phyloP scores from a whole-genome alignment of 1,284 basidiomycete species.

The Anthracocystis panici-leucophaei region DNA sequence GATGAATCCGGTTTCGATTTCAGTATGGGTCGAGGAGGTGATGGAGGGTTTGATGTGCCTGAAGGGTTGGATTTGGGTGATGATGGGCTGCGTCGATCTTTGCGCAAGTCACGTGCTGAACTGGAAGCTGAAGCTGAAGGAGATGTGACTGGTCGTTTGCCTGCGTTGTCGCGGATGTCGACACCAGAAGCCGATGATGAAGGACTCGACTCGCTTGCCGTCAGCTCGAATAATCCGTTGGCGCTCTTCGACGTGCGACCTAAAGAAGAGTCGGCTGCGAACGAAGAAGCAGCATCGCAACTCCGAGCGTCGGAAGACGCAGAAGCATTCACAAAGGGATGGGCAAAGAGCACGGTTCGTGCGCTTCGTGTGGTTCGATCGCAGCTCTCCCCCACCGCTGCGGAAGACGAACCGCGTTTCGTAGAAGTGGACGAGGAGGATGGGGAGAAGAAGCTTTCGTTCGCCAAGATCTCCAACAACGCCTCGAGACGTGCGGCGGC shows the following conservation, averaged over 20 bases:
- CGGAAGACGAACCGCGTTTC: constrained; percentile 39
- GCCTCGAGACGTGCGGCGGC: constrained; percentile 90
- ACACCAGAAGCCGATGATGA: constrained; percentile 76
- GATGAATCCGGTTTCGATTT: constrained; percentile 33
- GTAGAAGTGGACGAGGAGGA: constrained; percentile 34
- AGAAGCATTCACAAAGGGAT: constrained; percentile 75
- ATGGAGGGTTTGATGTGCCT: constrained; percentile 34
- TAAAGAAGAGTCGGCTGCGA: constrained; percentile 53
- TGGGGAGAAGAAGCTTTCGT: constrained; percentile 75
- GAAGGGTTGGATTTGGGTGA: constrained; percentile 40
- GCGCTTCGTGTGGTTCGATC: constrained; percentile 84
- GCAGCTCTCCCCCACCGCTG: constrained; percentile 74
- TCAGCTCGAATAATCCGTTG: constrained; percentile 81
- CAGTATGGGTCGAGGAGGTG: constrained; percentile 32
- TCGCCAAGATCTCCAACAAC: constrained; percentile 80
- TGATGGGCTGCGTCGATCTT: constrained; percentile 45
- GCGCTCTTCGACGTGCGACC: constrained; percentile 81
- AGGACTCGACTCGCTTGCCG: constrained; percentile 74
- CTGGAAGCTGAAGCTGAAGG: constrained; percentile 33
- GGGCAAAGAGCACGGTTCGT: constrained; percentile 88
- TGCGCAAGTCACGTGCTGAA: constrained; percentile 38
- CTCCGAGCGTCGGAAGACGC: constrained; percentile 70
- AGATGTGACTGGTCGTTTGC: constrained; percentile 44
- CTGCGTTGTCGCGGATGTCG: constrained; percentile 56
- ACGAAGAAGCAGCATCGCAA: constrained; percentile 71